Percentiles rank a stretch among this genome's conserved stretches.
phyloP scores from a whole-genome alignment of 768 basidiomycete species.

The Boletus subparvulus region DNA sequence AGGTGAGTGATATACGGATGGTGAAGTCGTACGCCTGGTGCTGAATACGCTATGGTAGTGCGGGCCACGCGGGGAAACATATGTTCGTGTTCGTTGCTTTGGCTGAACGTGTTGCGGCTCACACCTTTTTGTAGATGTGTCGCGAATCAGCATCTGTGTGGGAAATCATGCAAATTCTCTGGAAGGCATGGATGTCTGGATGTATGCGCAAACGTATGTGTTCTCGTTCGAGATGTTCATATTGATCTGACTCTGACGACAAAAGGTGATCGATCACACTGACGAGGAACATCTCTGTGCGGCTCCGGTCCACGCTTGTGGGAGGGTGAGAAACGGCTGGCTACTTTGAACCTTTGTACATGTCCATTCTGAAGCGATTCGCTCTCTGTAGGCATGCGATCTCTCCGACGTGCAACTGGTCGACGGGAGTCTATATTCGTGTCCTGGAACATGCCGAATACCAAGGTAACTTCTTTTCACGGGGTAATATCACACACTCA shows the following conservation, averaged over 20 bases:
- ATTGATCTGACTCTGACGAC: neutral
- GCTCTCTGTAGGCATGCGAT: conserved; percentile 40
- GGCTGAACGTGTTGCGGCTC: accelerated
- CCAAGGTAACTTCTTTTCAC: conserved; percentile 35
- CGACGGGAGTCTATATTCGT: conserved; percentile 37
- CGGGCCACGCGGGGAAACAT: conserved; percentile 56
- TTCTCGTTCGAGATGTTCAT: neutral
- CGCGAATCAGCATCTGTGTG: conserved; percentile 54
- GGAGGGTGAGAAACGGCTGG: conserved; percentile 37
- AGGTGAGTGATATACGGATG: conserved; percentile 36
- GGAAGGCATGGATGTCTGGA: conserved; percentile 52
- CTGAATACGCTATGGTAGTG: conserved; percentile 33
- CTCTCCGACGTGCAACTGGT: conserved; percentile 32
- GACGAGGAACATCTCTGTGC: conserved; percentile 55
- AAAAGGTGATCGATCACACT: conserved; percentile 46
- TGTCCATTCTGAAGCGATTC: neutral
- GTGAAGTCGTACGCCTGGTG: neutral
- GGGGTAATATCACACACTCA: neutral
- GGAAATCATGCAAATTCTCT: conserved; percentile 45
- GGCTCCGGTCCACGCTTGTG: conserved; percentile 54
- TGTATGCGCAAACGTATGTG: conserved; percentile 51
- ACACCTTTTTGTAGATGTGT: conserved; percentile 43
- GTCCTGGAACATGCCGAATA: conserved; percentile 42
- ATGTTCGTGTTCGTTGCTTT: conserved; percentile 37
- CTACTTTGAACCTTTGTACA: no score